phyloP scores from a whole-genome alignment of 805 yeast species.

The Candida ortonii region DNA sequence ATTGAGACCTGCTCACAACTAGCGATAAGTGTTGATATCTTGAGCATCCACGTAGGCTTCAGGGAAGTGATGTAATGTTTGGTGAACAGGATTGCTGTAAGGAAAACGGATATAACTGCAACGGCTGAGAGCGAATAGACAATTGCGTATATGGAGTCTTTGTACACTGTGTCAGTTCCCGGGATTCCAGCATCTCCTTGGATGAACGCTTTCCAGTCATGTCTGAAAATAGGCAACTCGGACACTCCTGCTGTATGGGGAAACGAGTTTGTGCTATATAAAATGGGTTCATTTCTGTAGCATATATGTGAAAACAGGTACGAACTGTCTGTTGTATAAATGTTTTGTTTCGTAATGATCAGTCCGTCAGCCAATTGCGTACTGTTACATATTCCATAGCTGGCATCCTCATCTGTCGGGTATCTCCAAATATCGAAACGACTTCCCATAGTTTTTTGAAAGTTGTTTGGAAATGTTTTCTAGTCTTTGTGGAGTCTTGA shows the following conservation, averaged over 20 bases:
- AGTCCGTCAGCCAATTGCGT: slow-evolving; percentile 34
- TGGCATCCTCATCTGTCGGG: not conserved
- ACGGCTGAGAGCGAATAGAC: slow-evolving; percentile 61
- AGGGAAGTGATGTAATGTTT: slow-evolving; percentile 50
- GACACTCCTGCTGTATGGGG: slow-evolving; percentile 19
- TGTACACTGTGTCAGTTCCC: slow-evolving; percentile 38
- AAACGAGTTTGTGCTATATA: slow-evolving; percentile 19
- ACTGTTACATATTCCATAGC: slow-evolving; percentile 30
- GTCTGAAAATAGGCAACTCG: slow-evolving; percentile 41
- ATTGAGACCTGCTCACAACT: slow-evolving; percentile 53
- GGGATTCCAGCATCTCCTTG: slow-evolving; percentile 28
- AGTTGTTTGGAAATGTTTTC: too few species aligned
- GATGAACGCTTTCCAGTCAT: slow-evolving; percentile 50
- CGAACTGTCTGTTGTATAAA: slow-evolving; percentile 1
- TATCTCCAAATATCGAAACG: slow-evolving; percentile 5
- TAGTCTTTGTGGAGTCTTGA: too few species aligned
- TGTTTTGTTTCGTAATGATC: slow-evolving; percentile 15
- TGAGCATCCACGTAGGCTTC: slow-evolving; percentile 53
- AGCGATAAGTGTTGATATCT: slow-evolving; percentile 49
- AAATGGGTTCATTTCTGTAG: slow-evolving; percentile 18
- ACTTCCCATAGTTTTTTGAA: too few species aligned
- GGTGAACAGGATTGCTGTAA: slow-evolving; percentile 62
- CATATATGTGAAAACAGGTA: slow-evolving; percentile 19
- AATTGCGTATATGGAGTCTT: slow-evolving; percentile 58
- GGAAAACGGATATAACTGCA: slow-evolving; percentile 60